Percentiles rank a stretch among this genome's conserved stretches.
Conservation (phyloP, 129 eudicot species). For the Scalesia atractyloides region DNA sequence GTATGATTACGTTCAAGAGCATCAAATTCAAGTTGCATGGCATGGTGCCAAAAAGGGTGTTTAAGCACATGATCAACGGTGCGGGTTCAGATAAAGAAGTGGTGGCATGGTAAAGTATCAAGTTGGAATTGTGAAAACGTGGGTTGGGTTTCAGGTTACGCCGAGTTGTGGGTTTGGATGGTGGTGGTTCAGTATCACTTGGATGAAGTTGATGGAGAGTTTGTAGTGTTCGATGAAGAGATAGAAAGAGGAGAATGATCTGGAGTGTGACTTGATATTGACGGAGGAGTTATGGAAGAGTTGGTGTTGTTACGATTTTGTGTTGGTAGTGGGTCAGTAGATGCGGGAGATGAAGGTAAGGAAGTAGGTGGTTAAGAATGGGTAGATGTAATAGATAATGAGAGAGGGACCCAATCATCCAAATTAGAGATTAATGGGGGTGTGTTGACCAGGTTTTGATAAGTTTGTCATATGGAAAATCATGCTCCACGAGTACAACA, state of each 20-base stretch:
- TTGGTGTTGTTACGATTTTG: no score
- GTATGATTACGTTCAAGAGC: not conserved
- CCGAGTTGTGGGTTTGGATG: not conserved
- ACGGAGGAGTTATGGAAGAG: no score
- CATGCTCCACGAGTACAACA: no score
- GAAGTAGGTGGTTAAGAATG: no score
- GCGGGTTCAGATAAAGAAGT: not conserved
- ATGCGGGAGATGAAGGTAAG: no score
- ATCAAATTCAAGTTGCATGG: constrained; percentile 2
- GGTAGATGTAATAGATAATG: no score
- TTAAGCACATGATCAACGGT: constrained; percentile 5
- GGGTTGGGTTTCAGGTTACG: not conserved
- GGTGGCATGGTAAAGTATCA: not conserved
- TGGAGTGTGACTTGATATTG: no score
- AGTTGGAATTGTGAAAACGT: not conserved
- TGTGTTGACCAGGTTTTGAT: no score
- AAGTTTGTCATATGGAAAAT: no score
- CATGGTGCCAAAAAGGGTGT: not conserved
- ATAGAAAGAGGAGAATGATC: no score
- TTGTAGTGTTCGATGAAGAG: not conserved
- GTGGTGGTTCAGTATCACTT: not conserved
- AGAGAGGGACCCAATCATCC: no score
- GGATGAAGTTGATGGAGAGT: not conserved
- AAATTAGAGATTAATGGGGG: no score
- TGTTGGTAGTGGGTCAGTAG: not conserved